phyloP scores from a whole-genome alignment of 139 green algal genomes.

The Parachlorella kessleri region DNA sequence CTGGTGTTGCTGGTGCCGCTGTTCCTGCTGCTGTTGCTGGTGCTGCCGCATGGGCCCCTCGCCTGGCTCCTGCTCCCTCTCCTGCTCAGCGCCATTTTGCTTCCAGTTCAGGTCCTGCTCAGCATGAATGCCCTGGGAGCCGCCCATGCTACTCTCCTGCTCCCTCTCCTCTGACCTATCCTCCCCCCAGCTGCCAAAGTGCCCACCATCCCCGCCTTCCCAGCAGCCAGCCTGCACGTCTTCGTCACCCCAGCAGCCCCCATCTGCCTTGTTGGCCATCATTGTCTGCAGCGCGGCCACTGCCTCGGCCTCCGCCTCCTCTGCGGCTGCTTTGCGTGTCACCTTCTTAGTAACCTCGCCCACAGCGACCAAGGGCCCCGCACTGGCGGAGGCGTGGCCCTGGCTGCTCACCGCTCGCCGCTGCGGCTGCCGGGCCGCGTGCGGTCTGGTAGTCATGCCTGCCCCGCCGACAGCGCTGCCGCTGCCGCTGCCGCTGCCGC shows the following conservation, averaged over 20 bases:
- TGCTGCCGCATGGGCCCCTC: neutral
- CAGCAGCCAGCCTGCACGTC: neutral
- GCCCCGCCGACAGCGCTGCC: neutral
- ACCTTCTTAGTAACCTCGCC: neutral
- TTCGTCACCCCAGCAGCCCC: neutral
- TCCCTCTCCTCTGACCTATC: too few species aligned
- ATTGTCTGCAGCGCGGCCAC: neutral
- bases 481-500: neutral
- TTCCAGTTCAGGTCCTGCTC: neutral
- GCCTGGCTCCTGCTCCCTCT: neutral
- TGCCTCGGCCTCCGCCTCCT: neutral
- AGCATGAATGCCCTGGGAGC: too few species aligned
- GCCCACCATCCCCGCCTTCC: neutral
- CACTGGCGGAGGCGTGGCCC: neutral
- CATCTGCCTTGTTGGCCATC: neutral
- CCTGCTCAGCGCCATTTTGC: neutral
- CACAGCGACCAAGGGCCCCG: neutral
- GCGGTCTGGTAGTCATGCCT: neutral
- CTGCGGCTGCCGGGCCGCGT: neutral
- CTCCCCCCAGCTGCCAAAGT: too few species aligned
- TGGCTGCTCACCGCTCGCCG: neutral
- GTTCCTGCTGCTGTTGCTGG: neutral
- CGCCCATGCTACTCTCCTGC: too few species aligned
- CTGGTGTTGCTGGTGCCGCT: neutral
- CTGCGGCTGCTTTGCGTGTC: neutral